Evolutionary conservation across 768 basidiomycete genomes (phyloP).

Genomic region (Lactifluus hygrophoroides): DNA sequence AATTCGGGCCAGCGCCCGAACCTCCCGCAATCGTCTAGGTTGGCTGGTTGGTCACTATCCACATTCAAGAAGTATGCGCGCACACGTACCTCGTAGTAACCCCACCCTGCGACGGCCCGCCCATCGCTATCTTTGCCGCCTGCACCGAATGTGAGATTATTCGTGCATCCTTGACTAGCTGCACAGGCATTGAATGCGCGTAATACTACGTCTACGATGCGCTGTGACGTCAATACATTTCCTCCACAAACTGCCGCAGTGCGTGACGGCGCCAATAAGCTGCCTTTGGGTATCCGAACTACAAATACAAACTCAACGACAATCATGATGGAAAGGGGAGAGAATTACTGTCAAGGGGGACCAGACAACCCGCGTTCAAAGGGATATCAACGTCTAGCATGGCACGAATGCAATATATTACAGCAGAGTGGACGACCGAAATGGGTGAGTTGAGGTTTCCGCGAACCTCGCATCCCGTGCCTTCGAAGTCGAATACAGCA

Average conservation of each 20-base stretch:
- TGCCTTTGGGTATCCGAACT: constrained; percentile 77
- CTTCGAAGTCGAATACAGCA: constrained; percentile 78
- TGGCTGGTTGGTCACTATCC: not conserved
- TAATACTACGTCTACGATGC: constrained; percentile 91
- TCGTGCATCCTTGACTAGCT: constrained; percentile 90
- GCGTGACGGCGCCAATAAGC: constrained; percentile 69
- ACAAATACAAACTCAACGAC: constrained; percentile 16
- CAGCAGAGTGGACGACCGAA: constrained; percentile 78
- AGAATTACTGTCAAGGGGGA: constrained; percentile 65
- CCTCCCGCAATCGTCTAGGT: constrained; percentile 89
- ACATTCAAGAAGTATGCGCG: not conserved
- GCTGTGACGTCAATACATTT: constrained; percentile 84
- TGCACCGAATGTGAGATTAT: constrained; percentile 84
- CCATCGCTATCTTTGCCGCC: constrained; percentile 84
- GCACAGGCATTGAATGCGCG: constrained; percentile 89
- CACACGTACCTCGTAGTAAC: constrained; percentile 66
- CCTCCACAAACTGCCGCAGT: constrained; percentile 91
- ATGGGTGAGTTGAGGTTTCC: constrained; percentile 82
- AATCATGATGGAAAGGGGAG: not conserved
- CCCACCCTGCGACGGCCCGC: constrained; percentile 71
- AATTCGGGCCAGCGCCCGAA: constrained; percentile 79
- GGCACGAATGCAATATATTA: constrained; percentile 82
- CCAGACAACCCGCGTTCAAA: constrained; percentile 88
- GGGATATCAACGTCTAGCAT: constrained; percentile 87
- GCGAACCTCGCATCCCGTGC: constrained; percentile 75